phyloP scores from a whole-genome alignment of 2,329 filamentous ascomycete genomes.

The Colletotrichum melonis region DNA sequence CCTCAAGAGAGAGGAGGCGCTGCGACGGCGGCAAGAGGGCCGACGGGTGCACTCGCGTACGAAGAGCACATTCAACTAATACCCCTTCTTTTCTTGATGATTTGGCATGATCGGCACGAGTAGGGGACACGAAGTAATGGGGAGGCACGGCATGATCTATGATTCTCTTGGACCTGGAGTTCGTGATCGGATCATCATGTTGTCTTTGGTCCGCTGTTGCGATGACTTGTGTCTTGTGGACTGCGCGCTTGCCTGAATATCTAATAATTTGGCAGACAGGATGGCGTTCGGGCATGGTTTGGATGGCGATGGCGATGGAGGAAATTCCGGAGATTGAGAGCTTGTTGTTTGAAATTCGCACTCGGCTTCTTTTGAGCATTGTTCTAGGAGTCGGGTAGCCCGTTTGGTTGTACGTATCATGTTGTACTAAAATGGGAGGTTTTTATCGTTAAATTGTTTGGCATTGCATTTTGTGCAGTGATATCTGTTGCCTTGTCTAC shows the following conservation, averaged over 20 bases:
- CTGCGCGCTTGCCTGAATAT: slow-evolving; percentile 21
- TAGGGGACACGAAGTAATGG: slow-evolving; percentile 30
- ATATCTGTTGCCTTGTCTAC: neutral
- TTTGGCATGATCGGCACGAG: slow-evolving; percentile 34
- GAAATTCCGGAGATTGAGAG: slow-evolving; percentile 32
- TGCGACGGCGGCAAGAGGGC: slow-evolving; percentile 65
- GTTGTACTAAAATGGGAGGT: slow-evolving; percentile 33
- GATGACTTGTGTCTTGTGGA: slow-evolving; percentile 23
- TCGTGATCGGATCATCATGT: slow-evolving; percentile 36
- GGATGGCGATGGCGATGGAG: slow-evolving; percentile 29
- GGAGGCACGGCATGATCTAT: slow-evolving; percentile 34
- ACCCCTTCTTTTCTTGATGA: slow-evolving; percentile 30
- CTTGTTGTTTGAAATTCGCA: slow-evolving; percentile 23
- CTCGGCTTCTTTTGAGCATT: slow-evolving; percentile 31
- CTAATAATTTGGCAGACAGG: slow-evolving; percentile 32
- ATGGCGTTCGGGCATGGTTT: slow-evolving; percentile 31
- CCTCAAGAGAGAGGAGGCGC: slow-evolving; percentile 70
- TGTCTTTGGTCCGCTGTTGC: slow-evolving; percentile 29
- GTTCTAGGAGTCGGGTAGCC: slow-evolving; percentile 30
- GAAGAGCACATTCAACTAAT: slow-evolving; percentile 66
- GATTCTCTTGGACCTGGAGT: slow-evolving; percentile 37
- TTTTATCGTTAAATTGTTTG: neutral
- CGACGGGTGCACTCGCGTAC: slow-evolving; percentile 65
- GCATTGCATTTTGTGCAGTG: neutral
- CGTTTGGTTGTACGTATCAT: slow-evolving; percentile 30